Percentiles rank a stretch among this genome's conserved stretches.
These are phyloP conservation scores for Psilocybe cubensis DNA, from an alignment of 768 basidiomycete genomes.

Conservation along the genomic window DNA sequence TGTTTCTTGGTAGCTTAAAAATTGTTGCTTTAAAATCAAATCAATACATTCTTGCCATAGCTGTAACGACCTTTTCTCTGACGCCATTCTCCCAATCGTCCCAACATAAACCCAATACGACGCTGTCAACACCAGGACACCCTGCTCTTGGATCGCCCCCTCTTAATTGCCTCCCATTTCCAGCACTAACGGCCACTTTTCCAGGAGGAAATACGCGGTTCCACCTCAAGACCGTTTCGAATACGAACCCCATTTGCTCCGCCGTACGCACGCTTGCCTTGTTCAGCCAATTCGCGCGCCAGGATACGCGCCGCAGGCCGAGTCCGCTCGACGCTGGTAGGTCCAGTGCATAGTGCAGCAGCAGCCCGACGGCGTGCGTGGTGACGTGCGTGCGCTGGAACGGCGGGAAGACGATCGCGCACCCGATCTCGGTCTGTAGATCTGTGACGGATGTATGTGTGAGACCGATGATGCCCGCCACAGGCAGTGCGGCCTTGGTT, in stretches of 20 bases:
- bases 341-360: slow-evolving; percentile 51
- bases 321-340: slow-evolving; percentile 32
- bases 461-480: slow-evolving; percentile 60
- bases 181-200: slow-evolving; percentile 25
- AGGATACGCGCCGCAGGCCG: slow-evolving; percentile 63
- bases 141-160: not conserved
- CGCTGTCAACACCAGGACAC: not conserved
- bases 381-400: slow-evolving; percentile 71
- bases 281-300: slow-evolving; percentile 58
- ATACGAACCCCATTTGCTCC: slow-evolving; percentile 59
- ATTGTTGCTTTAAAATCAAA: too few species aligned
- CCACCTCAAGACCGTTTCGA: slow-evolving; percentile 60
- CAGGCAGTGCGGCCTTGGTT: not conserved
- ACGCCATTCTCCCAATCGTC: not conserved
- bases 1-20: too few species aligned
- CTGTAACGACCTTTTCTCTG: not conserved
- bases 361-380: slow-evolving; percentile 52
- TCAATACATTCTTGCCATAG: too few species aligned
- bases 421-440: slow-evolving; percentile 57
- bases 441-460: slow-evolving; percentile 45
- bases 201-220: slow-evolving; percentile 46
- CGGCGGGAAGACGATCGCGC: slow-evolving; percentile 52
- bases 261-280: slow-evolving; percentile 50
- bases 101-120: not conserved
- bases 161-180: not conserved